phyloP scores from a whole-genome alignment of 345 rosid species.

The Eucalyptus sp. region DNA sequence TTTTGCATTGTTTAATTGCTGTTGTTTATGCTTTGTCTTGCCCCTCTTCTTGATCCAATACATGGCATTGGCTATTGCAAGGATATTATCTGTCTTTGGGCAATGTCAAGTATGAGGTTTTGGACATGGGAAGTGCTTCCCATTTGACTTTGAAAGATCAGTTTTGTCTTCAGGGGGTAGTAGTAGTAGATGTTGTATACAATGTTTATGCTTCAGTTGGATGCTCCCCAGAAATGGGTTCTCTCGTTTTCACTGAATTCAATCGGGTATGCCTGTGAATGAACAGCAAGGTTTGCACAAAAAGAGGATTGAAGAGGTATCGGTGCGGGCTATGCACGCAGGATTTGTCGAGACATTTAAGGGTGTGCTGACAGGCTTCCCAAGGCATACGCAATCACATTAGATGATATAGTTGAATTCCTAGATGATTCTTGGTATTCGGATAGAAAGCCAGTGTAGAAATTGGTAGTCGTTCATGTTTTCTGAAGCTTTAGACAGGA shows the following conservation, averaged over 20 bases:
- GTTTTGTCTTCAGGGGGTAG: background rate
- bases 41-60: background rate
- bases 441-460: background rate
- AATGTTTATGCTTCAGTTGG: background rate
- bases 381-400: accelerated
- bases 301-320: background rate
- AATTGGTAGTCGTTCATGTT: background rate
- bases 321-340: background rate
- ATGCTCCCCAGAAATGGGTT: background rate
- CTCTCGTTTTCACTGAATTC: background rate
- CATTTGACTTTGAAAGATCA: background rate
- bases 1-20: background rate
- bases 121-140: background rate
- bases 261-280: background rate
- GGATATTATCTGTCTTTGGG: background rate
- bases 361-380: background rate
- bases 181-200: background rate
- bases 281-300: background rate
- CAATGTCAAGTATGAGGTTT: background rate
- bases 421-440: background rate
- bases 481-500: background rate
- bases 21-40: background rate
- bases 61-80: background rate
- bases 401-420: background rate
- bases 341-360: background rate